Base-by-base conservation (phyloP, 306 rosid species). In the Cicer judaicum region DNA sequence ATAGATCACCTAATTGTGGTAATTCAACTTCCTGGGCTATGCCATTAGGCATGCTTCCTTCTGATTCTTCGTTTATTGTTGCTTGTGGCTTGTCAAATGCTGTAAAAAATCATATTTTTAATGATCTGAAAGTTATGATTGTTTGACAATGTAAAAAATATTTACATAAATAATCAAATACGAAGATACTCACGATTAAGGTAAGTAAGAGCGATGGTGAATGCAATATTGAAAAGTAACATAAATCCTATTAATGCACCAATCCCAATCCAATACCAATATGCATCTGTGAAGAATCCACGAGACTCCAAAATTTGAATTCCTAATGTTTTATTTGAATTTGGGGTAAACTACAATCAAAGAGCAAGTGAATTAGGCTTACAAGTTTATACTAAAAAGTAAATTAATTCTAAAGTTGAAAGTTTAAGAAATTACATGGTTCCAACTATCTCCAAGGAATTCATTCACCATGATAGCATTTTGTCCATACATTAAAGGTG, bases 401-500 rank as follows among this genome's bases (percentile, higher is more conserved):
- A 41, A 41, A 64, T 4, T 8, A 64, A 9, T 40, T 46, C 11
- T 12, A 29, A 24, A 76, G 67, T 10, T 29, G 12, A 48, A 8
- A 66, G 55, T 18, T 80, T 67, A 83, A 62, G 76, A 73, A 68
- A 66, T 74, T 80, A 80, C 80, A 1, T 80, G 74, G 40, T 69
- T 77, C 89, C 89, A 86, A 62, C 61, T 75, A 62, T 75, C 13
- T 34, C 85, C 87, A 42, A 85, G 86, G 64, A 78, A 88, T 52
- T 88, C 91, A 59, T 88, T 88, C 16, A 66, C 84, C 16, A 61
- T 48, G 19, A 88, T 8, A 29, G 83, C 91, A 79, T 73, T 81
- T 72, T 85, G 88, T n/a, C 84, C 87, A 65, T 85, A 88, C 86
- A 81, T 88, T 9, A 88, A 48, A 18, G 91, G 91, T 60, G 91